phyloP scores from a whole-genome alignment of 345 rosid species.

The Lumnitzera littorea region DNA sequence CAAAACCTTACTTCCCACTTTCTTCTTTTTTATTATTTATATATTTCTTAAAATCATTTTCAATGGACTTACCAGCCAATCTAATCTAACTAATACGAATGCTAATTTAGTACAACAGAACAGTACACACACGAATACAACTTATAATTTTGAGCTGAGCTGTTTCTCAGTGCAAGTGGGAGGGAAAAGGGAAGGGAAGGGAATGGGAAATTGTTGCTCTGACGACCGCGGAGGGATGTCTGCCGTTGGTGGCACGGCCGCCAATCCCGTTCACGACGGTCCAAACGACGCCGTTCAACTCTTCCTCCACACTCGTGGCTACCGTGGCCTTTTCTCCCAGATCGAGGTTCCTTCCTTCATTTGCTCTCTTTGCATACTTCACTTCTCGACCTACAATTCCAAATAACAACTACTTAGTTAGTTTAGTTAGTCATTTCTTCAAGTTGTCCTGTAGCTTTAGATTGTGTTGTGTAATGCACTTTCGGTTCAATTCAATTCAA shows the following conservation, averaged over 20 bases:
- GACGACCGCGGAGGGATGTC: slow-evolving; percentile 53
- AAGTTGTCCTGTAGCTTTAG: too few species aligned
- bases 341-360: slow-evolving; percentile 54
- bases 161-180: too few species aligned
- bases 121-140: too few species aligned
- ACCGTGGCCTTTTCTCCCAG: slow-evolving; percentile 57
- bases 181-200: not conserved
- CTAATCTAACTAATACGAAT: too few species aligned
- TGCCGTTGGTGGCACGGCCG: slow-evolving; percentile 50
- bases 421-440: not conserved
- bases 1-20: too few species aligned
- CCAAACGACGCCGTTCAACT: slow-evolving; percentile 68
- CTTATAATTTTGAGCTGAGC: too few species aligned
- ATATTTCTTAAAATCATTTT: too few species aligned
- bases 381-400: not conserved
- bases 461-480: not conserved
- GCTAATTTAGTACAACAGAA: too few species aligned
- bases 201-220: slow-evolving; percentile 91
- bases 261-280: slow-evolving; percentile 18
- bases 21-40: too few species aligned
- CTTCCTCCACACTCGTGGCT: slow-evolving; percentile 64
- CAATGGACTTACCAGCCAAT: too few species aligned
- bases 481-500: slow-evolving; percentile 6
- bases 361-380: not conserved
- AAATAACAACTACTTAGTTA: too few species aligned